phyloP scores from a whole-genome alignment of 768 basidiomycete genomes.

The Dictyophora rubrovolvata region DNA sequence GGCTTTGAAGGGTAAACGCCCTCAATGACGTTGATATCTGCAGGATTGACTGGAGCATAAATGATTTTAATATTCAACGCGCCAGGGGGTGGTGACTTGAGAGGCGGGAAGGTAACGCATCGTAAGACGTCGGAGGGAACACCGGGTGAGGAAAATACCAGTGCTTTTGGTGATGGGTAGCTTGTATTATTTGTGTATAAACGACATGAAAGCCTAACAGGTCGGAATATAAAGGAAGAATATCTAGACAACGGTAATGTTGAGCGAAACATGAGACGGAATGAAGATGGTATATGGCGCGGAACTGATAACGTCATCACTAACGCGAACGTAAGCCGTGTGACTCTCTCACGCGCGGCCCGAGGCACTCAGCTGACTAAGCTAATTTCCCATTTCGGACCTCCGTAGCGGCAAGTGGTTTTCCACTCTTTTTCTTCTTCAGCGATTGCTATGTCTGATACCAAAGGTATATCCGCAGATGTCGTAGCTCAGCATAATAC shows the following conservation, averaged over 20 bases:
- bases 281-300: too few species aligned
- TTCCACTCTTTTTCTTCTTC: background rate
- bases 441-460: background rate
- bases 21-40: slow-evolving; percentile 73
- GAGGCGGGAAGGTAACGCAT: slow-evolving; percentile 38
- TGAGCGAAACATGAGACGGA: too few species aligned
- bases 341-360: too few species aligned
- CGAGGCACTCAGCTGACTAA: too few species aligned
- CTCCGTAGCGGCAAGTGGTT: background rate
- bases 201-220: too few species aligned
- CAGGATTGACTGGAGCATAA: slow-evolving; percentile 70
- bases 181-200: background rate
- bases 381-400: background rate
- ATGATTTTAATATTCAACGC: slow-evolving; percentile 58
- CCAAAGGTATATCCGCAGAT: slow-evolving; percentile 30
- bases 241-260: too few species aligned
- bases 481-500: slow-evolving; percentile 47
- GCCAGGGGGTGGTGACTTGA: slow-evolving; percentile 33
- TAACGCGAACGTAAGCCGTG: too few species aligned
- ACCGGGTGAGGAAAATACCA: slow-evolving; percentile 55
- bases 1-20: slow-evolving; percentile 74
- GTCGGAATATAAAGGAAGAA: too few species aligned
- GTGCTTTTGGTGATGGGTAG: slow-evolving; percentile 24
- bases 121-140: slow-evolving; percentile 51
- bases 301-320: too few species aligned